A percentile compares a stretch with the other conserved stretches of the same genome.
These are phyloP conservation scores for Suzukiozyma palmioleophila DNA, from an alignment of 1,139 yeast species.

Conservation along the genomic window DNA sequence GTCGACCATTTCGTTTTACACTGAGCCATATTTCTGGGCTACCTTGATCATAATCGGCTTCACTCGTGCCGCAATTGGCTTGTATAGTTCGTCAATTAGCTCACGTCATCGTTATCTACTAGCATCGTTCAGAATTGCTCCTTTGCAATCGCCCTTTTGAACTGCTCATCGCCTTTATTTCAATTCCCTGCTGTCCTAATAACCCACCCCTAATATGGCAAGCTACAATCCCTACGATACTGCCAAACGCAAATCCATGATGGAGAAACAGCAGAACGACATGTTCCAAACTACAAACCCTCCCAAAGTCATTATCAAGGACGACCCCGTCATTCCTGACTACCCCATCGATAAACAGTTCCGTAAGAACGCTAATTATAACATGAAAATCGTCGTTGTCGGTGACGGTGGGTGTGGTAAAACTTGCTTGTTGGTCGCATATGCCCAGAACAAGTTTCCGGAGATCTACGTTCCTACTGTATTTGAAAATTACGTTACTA, in stretches of 20 bases:
- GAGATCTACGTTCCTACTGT: slow-evolving; percentile 82
- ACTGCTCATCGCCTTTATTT: neutral
- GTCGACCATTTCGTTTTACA: too few species aligned
- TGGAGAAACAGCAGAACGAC: slow-evolving; percentile 17
- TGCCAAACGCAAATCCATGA: slow-evolving; percentile 18
- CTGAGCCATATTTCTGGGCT: too few species aligned
- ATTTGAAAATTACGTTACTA: slow-evolving; percentile 78
- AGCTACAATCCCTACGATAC: slow-evolving; percentile 25
- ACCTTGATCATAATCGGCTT: too few species aligned
- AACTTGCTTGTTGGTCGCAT: slow-evolving; percentile 80
- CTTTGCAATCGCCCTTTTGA: too few species aligned
- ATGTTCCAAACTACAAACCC: slow-evolving; percentile 13
- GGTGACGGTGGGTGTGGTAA: slow-evolving; percentile 97
- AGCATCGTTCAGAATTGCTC: too few species aligned
- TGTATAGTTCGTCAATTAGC: too few species aligned
- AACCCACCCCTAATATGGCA: neutral
- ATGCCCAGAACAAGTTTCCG: slow-evolving; percentile 76
- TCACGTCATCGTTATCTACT: too few species aligned
- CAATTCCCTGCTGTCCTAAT: neutral
- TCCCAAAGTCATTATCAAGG: slow-evolving; percentile 31
- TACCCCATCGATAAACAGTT: slow-evolving; percentile 30
- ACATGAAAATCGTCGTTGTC: slow-evolving; percentile 73
- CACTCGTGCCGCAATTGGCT: too few species aligned
- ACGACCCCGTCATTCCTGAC: slow-evolving; percentile 37
- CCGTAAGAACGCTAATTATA: slow-evolving; percentile 32